phyloP scores from a whole-genome alignment of 441 rosid genomes.

The Biscutella auriculata region DNA sequence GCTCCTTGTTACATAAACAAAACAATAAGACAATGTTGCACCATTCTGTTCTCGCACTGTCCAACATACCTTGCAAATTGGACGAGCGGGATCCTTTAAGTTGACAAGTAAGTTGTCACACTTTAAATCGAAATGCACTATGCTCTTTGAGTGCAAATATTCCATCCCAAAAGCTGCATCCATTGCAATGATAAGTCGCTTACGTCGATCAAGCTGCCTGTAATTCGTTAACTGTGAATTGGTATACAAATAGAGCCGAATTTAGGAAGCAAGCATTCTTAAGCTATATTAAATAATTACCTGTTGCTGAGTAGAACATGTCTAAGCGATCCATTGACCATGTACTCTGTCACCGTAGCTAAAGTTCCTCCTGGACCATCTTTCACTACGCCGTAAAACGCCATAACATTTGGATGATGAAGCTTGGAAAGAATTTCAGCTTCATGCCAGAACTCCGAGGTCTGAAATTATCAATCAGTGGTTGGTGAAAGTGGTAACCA shows the following conservation, averaged over 20 bases:
- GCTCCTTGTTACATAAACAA: background rate
- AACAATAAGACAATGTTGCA: background rate
- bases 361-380: slow-evolving; percentile 62
- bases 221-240: background rate
- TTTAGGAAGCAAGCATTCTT: background rate
- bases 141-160: slow-evolving; percentile 61
- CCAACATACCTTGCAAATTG: slow-evolving; percentile 52
- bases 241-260: background rate
- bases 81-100: slow-evolving; percentile 57
- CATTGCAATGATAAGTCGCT: slow-evolving; percentile 61
- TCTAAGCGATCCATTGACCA: slow-evolving; percentile 71
- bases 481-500: slow-evolving; percentile 8
- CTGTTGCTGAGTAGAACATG: slow-evolving; percentile 60
- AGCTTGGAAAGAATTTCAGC: slow-evolving; percentile 63
- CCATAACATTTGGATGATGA: slow-evolving; percentile 73
- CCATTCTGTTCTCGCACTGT: background rate
- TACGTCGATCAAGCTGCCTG: slow-evolving; percentile 45
- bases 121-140: slow-evolving; percentile 65
- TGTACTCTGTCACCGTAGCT: slow-evolving; percentile 66
- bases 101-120: slow-evolving; percentile 68
- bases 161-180: slow-evolving; percentile 77
- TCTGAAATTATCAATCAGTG: slow-evolving; percentile 25
- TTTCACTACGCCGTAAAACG: slow-evolving; percentile 61
- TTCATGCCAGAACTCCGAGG: slow-evolving; percentile 58
- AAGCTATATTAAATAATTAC: slow-evolving; percentile 18